Evolutionary conservation across 805 yeast species (phyloP), one percentile per base, ranked within the genome.

Genomic region (Tetrapisispora phaffii): DNA sequence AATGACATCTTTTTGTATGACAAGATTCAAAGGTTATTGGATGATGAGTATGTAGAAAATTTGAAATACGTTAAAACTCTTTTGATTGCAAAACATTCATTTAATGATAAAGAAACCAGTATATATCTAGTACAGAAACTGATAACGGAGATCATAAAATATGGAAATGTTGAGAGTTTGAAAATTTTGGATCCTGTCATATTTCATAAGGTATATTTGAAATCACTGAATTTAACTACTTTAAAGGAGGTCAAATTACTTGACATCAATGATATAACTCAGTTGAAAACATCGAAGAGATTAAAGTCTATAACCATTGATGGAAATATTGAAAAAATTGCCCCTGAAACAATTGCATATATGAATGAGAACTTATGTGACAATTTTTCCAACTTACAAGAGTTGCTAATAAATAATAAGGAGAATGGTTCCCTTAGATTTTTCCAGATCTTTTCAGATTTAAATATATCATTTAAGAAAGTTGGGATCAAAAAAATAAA

Each of bases 21-120:
- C 20, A 66, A 74, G 48, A 62, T 78, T 39, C 65, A 65, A 33
- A 59, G 71, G 2, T 56, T 79, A 34, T 39, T 66, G 12, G 67
- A n/a, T n/a, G 34, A 38, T 12, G 41, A 17, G 4, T 3, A 67
- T 19, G 60, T 66, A 2, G 57, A 59, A 4, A 57, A 74, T 19
- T 60, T 65, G 19, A 15, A 44, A 4, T 53, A 55, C 34, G 58
- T 76, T 2, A 56, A 65, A 34, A 59, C 65, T 24, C 52, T 76
- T 2, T 54, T 55, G 0, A 58, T 75, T 0, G 60, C 62, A 19
- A 67, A 56, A 4, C 52, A 51, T 1, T 47, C 56, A 1, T 68
- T 68, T 45, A 38, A 54, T 6, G 63, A 63, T 43, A 45, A 43
- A 2, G 54, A 50, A 7, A 42, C 43, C 15, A 62, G 63, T 0